phyloP scores from a whole-genome alignment of 140 eudicot genomes.

The Erigeron philadelphicus region DNA sequence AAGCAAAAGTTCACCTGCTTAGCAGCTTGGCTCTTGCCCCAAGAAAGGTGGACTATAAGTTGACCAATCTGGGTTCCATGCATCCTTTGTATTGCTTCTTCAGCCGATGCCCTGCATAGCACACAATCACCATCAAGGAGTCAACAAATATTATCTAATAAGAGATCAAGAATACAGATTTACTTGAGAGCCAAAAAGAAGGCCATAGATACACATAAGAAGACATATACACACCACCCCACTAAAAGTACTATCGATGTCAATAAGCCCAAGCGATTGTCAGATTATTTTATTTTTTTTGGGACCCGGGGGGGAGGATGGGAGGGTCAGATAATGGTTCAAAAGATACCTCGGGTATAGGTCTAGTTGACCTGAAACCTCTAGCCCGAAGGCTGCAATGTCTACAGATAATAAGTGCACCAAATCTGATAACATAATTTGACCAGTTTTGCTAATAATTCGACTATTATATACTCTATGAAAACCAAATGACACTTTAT shows the following conservation, averaged over 20 bases:
- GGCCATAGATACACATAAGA: not conserved
- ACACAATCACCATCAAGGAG: conserved; percentile 22
- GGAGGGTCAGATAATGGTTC: not conserved
- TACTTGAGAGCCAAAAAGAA: not conserved
- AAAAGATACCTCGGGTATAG: not conserved
- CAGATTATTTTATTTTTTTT: no score
- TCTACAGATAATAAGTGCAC: not conserved
- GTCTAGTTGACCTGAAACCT: not conserved
- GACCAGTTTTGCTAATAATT: not conserved
- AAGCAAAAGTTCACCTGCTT: conserved; percentile 55
- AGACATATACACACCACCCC: not conserved
- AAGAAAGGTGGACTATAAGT: conserved; percentile 81
- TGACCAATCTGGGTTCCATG: conserved; percentile 87
- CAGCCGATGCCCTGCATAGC: conserved; percentile 70
- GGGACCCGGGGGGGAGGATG: not conserved
- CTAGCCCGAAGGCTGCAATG: not conserved
- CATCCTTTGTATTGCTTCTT: conserved; percentile 94
- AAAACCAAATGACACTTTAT: no score
- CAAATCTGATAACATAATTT: not conserved
- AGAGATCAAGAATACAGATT: conserved; percentile 8
- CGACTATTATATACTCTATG: no score
- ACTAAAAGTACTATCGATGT: not conserved
- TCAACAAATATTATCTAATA: not conserved
- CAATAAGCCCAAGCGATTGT: not conserved
- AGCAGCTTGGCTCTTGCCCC: conserved; percentile 81